Base-by-base conservation (phyloP, 148 eudicot species). In the Polygonum aviculare region DNA sequence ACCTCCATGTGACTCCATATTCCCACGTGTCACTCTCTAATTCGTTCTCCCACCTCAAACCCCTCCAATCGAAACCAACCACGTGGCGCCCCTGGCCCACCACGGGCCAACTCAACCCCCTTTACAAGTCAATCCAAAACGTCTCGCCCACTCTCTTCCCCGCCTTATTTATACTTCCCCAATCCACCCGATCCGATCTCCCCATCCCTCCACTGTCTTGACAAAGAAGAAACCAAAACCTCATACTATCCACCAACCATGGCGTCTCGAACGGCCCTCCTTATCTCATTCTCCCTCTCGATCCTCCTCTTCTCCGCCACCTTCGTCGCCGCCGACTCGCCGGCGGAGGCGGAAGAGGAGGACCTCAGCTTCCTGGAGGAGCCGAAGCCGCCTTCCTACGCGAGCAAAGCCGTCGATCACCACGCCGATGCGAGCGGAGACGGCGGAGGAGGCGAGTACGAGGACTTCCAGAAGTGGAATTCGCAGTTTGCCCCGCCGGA, bases 331-430 rank as follows among this genome's bases (percentile, higher is more conserved):
- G 44, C 67, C 0, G 62, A 60, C 77, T 75, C 12, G 39, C 75
- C 49, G 40, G n/a, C 71, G 19, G 67, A 12, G 52, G 82, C 81
- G 21, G 87, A 84, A 21, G 93, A 87, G 0, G 96, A 91, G 69
- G 93, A 91, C 83, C 85, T 89, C 79, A 83, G 78, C 65, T 89
- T 87, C 81, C 85, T 91, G 12, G 87, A 86, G 48, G 91, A 84
- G 48, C 79, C 79, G 11, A 35, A 79, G 33, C 78, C 76, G 0
- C 74, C 78, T 9, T 44, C 60, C 33, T 57, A 81, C 72, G 71
- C 44, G 7, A 38, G 44, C 11, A 41, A 41, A 4, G 50, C 50
- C 69, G 78, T 69, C 3, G 77, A 80, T 12, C 86, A 86, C 70
- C 86, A 79, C 26, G 76, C 81, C 69, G 83, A 22, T 6, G 48